A percentile compares a stretch with the other conserved stretches of the same genome.
These are phyloP conservation scores for Penicillium subrubescens DNA, from an alignment of 495 filamentous ascomycete genomes.

Conservation along the genomic window DNA sequence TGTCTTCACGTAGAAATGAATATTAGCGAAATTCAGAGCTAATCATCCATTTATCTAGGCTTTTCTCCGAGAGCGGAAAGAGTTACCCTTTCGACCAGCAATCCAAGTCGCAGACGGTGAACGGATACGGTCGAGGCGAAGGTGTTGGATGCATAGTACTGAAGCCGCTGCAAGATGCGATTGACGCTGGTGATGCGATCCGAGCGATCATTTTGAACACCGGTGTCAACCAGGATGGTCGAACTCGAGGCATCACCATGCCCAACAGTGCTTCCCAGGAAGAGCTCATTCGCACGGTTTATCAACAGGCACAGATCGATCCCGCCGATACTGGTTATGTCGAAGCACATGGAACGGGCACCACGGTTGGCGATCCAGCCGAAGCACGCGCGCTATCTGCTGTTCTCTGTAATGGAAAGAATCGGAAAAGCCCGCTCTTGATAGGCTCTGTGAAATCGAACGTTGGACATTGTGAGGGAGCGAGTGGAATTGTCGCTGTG, in stretches of 20 bases:
- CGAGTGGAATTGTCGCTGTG: constrained; percentile 56
- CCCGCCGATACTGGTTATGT: constrained; percentile 29
- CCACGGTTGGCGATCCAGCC: constrained; percentile 40
- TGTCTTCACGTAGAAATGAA: not conserved
- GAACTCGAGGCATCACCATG: constrained; percentile 43
- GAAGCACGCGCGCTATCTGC: constrained; percentile 48
- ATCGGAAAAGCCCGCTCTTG: constrained; percentile 9
- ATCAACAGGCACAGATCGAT: constrained; percentile 31
- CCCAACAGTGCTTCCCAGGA: constrained; percentile 42
- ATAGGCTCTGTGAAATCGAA: constrained; percentile 51
- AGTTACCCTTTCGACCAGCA: constrained; percentile 31
- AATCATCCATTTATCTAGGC: constrained; percentile 17
- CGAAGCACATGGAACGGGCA: constrained; percentile 39
- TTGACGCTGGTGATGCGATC: constrained; percentile 44
- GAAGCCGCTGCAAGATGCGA: constrained; percentile 41
- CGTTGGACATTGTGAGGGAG: constrained; percentile 55
- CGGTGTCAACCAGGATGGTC: constrained; percentile 59
- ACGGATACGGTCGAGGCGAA: constrained; percentile 50
- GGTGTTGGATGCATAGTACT: constrained; percentile 45
- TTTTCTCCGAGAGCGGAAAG: constrained; percentile 26
- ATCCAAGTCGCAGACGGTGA: constrained; percentile 18
- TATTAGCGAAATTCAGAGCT: too few species aligned
- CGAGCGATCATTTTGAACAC: constrained; percentile 45
- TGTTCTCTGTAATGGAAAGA: constrained; percentile 34
- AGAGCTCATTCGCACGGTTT: constrained; percentile 41